Percentiles rank a stretch among this genome's conserved stretches.
Evolutionary conservation across 2,329 filamentous ascomycete species (phyloP).

Genomic region (Macrophomina pseudophaseolina): DNA sequence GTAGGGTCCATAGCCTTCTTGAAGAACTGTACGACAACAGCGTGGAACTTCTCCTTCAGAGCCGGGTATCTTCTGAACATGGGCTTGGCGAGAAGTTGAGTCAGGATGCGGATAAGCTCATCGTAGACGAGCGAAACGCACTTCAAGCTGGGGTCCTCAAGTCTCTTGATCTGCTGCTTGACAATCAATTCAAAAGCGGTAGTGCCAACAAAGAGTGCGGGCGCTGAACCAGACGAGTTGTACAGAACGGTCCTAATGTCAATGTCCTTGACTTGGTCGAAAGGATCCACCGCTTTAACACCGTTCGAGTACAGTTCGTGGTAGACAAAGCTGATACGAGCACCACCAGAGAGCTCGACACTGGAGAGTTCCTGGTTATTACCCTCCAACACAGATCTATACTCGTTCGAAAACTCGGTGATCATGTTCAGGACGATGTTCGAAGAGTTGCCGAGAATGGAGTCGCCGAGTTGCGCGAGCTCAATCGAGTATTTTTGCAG

Average conservation of each 20-base stretch:
- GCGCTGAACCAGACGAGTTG: slow-evolving; percentile 98
- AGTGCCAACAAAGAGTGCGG: slow-evolving; percentile 94
- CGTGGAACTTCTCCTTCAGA: slow-evolving; percentile 96
- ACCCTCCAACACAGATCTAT: slow-evolving; percentile 92
- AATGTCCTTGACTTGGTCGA: slow-evolving; percentile 95
- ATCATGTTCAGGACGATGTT: slow-evolving; percentile 99
- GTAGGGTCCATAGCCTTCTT: slow-evolving; percentile 98
- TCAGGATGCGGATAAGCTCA: slow-evolving; percentile 92
- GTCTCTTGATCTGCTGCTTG: slow-evolving; percentile 95
- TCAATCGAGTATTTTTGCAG: slow-evolving; percentile 89
- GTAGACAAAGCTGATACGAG: slow-evolving; percentile 98
- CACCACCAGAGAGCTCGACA: slow-evolving; percentile 91
- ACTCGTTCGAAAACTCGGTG: slow-evolving; percentile 97
- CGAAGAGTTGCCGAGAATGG: slow-evolving; percentile 91
- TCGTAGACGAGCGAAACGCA: slow-evolving; percentile 98
- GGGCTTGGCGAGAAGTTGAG: slow-evolving; percentile 84
- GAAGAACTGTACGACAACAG: slow-evolving; percentile 91
- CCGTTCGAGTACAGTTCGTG: slow-evolving; percentile 98
- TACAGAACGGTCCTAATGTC: slow-evolving; percentile 97
- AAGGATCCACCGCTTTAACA: slow-evolving; percentile 96
- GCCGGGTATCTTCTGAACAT: slow-evolving; percentile 91
- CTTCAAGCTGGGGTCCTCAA: slow-evolving; percentile 96
- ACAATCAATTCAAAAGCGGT: slow-evolving; percentile 98
- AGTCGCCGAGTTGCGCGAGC: slow-evolving; percentile 83
- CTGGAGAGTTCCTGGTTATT: slow-evolving; percentile 97